phyloP scores from a whole-genome alignment of 345 rosid species.

The Ceriops zippeliana region DNA sequence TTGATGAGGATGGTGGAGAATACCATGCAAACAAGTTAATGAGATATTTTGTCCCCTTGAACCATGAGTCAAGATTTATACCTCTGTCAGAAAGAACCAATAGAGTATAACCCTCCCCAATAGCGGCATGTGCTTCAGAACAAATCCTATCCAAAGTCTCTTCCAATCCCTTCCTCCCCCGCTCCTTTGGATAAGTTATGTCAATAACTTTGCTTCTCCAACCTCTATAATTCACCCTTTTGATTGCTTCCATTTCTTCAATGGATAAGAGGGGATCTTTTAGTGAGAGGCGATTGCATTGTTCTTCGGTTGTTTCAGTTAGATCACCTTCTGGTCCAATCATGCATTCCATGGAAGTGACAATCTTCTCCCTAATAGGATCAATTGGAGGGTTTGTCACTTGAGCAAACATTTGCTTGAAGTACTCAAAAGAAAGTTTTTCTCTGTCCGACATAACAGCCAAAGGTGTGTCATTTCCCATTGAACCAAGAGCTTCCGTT shows the following conservation, averaged over 20 bases:
- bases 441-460: slow-evolving; percentile 96
- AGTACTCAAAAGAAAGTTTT: slow-evolving; percentile 89
- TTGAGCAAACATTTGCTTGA: slow-evolving; percentile 99
- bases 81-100: slow-evolving; percentile 98
- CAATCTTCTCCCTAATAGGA: slow-evolving; percentile 98
- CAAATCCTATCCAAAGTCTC: slow-evolving; percentile 85
- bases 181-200: slow-evolving; percentile 70
- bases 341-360: slow-evolving; percentile 99
- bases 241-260: slow-evolving; percentile 78
- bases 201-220: slow-evolving; percentile 89
- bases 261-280: slow-evolving; percentile 80
- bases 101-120: slow-evolving; percentile 74
- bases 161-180: slow-evolving; percentile 88
- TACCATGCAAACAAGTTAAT: too few relatives aligned
- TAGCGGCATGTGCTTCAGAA: slow-evolving; percentile 82
- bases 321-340: slow-evolving; percentile 99
- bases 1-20: too few relatives aligned
- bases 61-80: slow-evolving; percentile 19
- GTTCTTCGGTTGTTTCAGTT: slow-evolving; percentile 96
- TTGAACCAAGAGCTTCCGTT: slow-evolving; percentile 95
- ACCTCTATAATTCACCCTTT: slow-evolving; percentile 85
- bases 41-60: too few relatives aligned
- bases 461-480: slow-evolving; percentile 98
- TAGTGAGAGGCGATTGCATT: slow-evolving; percentile 90
- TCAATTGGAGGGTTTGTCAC: slow-evolving; percentile 99